Percentiles rank a stretch among this genome's conserved stretches.
Conservation (phyloP, 208 protist genomes). For the Giardia duodenalis region DNA sequence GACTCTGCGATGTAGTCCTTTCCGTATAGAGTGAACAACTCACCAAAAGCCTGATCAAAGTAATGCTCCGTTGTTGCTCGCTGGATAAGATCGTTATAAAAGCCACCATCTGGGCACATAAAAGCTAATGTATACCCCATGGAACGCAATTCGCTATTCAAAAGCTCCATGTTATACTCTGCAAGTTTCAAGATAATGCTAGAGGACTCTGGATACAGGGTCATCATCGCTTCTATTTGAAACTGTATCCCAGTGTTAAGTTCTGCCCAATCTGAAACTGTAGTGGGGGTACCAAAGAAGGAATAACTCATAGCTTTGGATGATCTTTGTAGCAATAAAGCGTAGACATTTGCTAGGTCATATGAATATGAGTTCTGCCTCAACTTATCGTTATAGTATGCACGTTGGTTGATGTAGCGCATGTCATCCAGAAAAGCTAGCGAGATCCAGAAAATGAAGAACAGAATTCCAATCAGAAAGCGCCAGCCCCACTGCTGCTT, state of each 20-base stretch:
- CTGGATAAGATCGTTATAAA: not conserved
- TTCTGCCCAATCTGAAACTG: not conserved
- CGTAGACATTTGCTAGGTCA: not conserved
- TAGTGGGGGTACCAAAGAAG: not conserved
- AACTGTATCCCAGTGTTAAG: not conserved
- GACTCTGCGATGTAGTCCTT: no score
- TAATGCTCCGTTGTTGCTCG: not conserved
- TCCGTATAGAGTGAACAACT: no score
- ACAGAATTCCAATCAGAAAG: not conserved
- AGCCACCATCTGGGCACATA: not conserved
- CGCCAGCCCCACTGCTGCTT: not conserved
- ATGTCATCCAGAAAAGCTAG: not conserved
- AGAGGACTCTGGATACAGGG: no score
- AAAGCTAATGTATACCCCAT: not conserved
- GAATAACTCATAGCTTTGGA: not conserved
- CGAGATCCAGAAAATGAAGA: not conserved
- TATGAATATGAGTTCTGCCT: not conserved
- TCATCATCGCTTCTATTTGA: no score
- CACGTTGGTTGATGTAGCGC: not conserved
- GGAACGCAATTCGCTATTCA: not conserved
- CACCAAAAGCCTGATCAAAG: no score
- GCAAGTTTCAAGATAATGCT: no score
- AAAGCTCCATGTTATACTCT: not conserved
- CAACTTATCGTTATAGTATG: not conserved
- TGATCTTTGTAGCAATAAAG: not conserved